Evolutionary conservation across 2,329 filamentous ascomycete species (phyloP).

Genomic region (Penicillium sp.): DNA sequence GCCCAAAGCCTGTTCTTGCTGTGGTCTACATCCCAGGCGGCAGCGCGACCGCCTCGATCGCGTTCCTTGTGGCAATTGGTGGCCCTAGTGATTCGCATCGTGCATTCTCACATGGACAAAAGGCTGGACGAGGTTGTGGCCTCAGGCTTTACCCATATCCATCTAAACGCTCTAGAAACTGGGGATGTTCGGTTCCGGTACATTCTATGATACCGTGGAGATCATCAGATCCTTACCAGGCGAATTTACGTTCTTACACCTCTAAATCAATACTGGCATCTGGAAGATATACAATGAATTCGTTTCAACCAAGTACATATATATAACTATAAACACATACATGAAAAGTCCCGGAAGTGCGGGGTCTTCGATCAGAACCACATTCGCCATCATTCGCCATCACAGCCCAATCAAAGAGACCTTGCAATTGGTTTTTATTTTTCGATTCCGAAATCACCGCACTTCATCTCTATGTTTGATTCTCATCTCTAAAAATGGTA

Average conservation of each 20-base stretch:
- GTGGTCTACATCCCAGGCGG: slow-evolving; percentile 30
- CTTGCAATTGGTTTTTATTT: too few species aligned
- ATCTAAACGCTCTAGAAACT: slow-evolving; percentile 8
- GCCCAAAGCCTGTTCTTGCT: too few species aligned
- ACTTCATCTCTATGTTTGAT: not conserved
- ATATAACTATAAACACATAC: too few species aligned
- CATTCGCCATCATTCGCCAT: not conserved
- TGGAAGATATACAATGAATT: not conserved
- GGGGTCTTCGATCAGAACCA: not conserved
- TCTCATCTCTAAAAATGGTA: slow-evolving; percentile 6
- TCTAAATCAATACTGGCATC: not conserved
- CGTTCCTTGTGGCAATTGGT: slow-evolving; percentile 34
- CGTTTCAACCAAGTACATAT: too few species aligned
- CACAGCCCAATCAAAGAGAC: not conserved
- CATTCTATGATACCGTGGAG: slow-evolving; percentile 15
- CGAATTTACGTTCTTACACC: not conserved
- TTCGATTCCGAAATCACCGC: not conserved
- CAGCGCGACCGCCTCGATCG: slow-evolving; percentile 36
- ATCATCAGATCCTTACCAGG: too few species aligned
- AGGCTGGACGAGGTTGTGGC: slow-evolving; percentile 27
- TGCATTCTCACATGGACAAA: slow-evolving; percentile 37
- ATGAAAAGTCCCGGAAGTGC: not conserved
- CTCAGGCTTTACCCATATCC: not conserved
- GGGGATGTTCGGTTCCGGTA: slow-evolving; percentile 19
- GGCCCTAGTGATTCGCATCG: slow-evolving; percentile 33